Base-by-base conservation (phyloP, 108 stramenopile genomes). In the Mediolabrus comicus region DNA sequence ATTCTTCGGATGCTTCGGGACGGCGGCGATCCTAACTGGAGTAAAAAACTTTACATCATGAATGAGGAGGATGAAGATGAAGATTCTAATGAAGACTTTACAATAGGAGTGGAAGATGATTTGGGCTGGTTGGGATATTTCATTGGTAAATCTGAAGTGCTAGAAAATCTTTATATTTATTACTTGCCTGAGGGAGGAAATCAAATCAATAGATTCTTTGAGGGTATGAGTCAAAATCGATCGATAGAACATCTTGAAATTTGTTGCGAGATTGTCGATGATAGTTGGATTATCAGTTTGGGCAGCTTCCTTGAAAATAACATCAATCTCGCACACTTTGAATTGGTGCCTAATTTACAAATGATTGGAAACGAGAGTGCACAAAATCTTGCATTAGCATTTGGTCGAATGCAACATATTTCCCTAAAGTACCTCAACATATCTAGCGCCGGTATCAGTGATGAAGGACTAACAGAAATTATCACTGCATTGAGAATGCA, bases 101-200 rank as follows among this genome's bases (percentile, higher is more conserved):
- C 4, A 17, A 43, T 43, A 0, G 6, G 17, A 0, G 41, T 17
- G 19, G 41, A 17, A 0, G 41, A 43, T 25, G 55, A 56, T n/a
- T 33, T 56, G 55, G 28, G 26, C 5, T 56, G 27, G 27, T 16
- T 56, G n/a, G 55, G 55, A 29, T 56, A 56, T 29, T 56, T 56
- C 27, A 31, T 56, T 29, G 55, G 55, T 14, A 56, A 19, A 5
- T 25, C 22, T 29, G 3, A 14, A 29, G 6, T n/a, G 1, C 16
- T 56, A 10, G n/a, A n/a, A 19, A n/a, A 30, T 3, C 33, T 56
- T 14, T 3, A 1, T 19, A 43, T 43, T 17, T 17, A 19, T 5
- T 56, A 3, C 55, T 31, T 56, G 55, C 32, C 33, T 10, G 16
- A 27, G n/a, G 55, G 16, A 3, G 6, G 1, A 33, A 7, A 55